A percentile compares a stretch with the other conserved stretches of the same genome.
These are phyloP conservation scores for Picocystis sp. DNA, from an alignment of 163 green algal genomes.

Conservation along the genomic window DNA sequence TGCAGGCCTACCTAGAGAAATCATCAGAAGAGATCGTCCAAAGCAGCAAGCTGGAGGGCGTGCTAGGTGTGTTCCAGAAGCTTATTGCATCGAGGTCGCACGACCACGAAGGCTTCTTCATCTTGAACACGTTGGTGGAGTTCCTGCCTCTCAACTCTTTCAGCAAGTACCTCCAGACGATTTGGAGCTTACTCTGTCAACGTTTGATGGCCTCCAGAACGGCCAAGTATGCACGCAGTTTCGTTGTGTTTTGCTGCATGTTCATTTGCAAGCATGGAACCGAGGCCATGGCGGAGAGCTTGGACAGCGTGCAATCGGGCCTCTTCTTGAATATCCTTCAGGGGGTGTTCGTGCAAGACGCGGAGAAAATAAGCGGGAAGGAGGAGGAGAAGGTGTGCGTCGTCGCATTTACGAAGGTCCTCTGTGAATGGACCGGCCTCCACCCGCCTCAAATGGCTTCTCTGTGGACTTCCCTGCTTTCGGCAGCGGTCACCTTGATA, in stretches of 20 bases:
- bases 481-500: slow-evolving; percentile 10
- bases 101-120: slow-evolving; percentile 70
- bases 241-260: slow-evolving; percentile 52
- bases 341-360: slow-evolving; percentile 11
- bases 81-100: slow-evolving; percentile 55
- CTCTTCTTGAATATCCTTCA: slow-evolving; percentile 30
- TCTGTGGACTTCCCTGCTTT: slow-evolving; percentile 18
- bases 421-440: slow-evolving; percentile 15
- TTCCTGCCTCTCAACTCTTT: slow-evolving; percentile 31
- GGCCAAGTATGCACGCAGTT: slow-evolving; percentile 50
- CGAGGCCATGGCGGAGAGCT: slow-evolving; percentile 16
- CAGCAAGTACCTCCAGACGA: slow-evolving; percentile 35
- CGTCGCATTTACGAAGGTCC: slow-evolving; percentile 18
- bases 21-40: slow-evolving; percentile 40
- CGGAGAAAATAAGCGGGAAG: slow-evolving; percentile 11
- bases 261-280: slow-evolving; percentile 45
- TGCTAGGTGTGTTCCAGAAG: slow-evolving; percentile 80
- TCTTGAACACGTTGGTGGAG: slow-evolving; percentile 65
- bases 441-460: slow-evolving; percentile 1
- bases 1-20: slow-evolving; percentile 77
- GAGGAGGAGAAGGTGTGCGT: slow-evolving; percentile 20
- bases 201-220: slow-evolving; percentile 45
- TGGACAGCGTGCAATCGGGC: slow-evolving; percentile 66
- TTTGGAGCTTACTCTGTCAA: slow-evolving; percentile 62
- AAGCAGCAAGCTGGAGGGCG: slow-evolving; percentile 41